Base-by-base conservation (phyloP, 257 asterid species). In the Pogostemon cablin region DNA sequence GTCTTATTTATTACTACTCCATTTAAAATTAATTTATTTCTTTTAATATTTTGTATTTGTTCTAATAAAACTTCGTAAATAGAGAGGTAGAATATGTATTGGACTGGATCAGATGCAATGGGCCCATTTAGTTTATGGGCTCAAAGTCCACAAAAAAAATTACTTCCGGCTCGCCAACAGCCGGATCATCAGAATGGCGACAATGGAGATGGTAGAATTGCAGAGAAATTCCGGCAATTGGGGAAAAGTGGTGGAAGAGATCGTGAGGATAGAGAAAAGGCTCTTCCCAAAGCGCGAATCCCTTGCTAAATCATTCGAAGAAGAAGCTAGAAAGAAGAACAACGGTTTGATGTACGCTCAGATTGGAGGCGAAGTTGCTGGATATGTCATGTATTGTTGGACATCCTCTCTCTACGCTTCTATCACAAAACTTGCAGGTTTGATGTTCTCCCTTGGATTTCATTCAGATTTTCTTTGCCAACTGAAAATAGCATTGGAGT, bases 231-330 rank as follows among this genome's bases (percentile, higher is more conserved):
- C 97, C 11, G 20, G 67, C 59, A 76, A 75, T 34, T 83, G 87
- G 78, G 77, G 42, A 3, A 73, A 83, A 58, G 67, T 79, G 65
- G 85, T 90, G 64, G 93, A 85, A 20, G 96, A 85, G 10, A 85
- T 93, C 5, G 88, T 84, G 64, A 82, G 87, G 74, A 87, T 87
- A 44, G 98, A 93, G 96, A 93, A 86, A 68, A 81, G 79, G 82
- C 65, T 83, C 20, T 93, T 93, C 77, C 98, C 98, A 0, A 93
- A 93, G 75, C 97, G 90, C 76, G 97, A 93, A 75, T 93, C 97
- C 3, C 88, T 93, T 1, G 89, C 98, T 61, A 80, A 84, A 47
- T 81, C 86, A 6, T 93, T 93, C 69, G 86, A 88, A 68, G 82
- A 81, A 52, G 96, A 90, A 80, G 84, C 88, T 34, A 83, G 62